These are phyloP conservation scores for Sphagnum magellanicum DNA, from an alignment of 228 moss, liverwort and hornwort species.

Conservation along the genomic window DNA sequence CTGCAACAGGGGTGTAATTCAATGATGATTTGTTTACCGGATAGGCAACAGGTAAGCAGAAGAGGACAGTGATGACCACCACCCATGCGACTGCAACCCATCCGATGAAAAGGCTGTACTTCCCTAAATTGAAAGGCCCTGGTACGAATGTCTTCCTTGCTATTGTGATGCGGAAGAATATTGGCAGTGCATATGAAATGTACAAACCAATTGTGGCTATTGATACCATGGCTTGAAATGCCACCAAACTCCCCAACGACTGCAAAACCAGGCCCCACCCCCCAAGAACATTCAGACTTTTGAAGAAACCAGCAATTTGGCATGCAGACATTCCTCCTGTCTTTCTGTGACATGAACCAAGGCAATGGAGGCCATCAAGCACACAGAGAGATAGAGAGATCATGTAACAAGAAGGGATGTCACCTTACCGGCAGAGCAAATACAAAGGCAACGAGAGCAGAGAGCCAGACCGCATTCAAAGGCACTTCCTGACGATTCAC, in stretches of 20 bases:
- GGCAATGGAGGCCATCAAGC: not conserved
- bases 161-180: constrained; percentile 61
- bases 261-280: constrained; percentile 9
- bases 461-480: constrained; percentile 69
- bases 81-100: constrained; percentile 87
- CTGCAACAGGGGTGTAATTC: constrained; percentile 76
- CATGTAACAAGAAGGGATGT: not conserved
- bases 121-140: constrained; percentile 67
- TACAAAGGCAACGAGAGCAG: constrained; percentile 42
- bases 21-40: constrained; percentile 51
- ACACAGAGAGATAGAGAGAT: not conserved
- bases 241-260: constrained; percentile 86
- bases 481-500: constrained; percentile 68
- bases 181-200: constrained; percentile 79
- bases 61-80: constrained; percentile 52
- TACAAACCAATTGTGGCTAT: constrained; percentile 73
- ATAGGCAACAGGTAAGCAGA: constrained; percentile 74
- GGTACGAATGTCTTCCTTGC: constrained; percentile 32
- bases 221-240: constrained; percentile 90
- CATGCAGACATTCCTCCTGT: no score
- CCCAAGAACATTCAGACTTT: not conserved
- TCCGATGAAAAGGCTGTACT: constrained; percentile 41
- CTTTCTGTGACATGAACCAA: not conserved
- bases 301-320: no score
- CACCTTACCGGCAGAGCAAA: constrained; percentile 68